Evolutionary conservation across 2,329 filamentous ascomycete species (phyloP).

Genomic region (Botryosphaeria agaves): DNA sequence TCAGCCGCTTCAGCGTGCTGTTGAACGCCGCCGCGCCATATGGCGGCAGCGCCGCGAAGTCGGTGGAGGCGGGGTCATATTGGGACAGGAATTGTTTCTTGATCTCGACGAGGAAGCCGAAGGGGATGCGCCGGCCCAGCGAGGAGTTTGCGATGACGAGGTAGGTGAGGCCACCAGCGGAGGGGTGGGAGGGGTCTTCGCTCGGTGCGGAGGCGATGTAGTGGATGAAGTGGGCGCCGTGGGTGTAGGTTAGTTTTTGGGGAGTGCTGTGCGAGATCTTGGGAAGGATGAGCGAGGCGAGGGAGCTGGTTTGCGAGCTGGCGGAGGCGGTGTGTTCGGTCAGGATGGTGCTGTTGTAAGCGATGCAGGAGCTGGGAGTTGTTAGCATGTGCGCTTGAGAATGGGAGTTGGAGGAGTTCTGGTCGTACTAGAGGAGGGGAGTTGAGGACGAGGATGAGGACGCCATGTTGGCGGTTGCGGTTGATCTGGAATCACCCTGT

Average conservation of each 20-base stretch:
- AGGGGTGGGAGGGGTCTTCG: slow-evolving; percentile 29
- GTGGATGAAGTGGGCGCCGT: slow-evolving; percentile 84
- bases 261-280: slow-evolving; percentile 70
- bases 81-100: slow-evolving; percentile 69
- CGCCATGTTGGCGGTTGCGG: slow-evolving; percentile 12
- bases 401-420: neutral
- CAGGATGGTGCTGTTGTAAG: slow-evolving; percentile 83
- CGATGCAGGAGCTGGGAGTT: slow-evolving; percentile 65
- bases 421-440: slow-evolving; percentile 23
- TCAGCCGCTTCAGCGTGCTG: slow-evolving; percentile 52
- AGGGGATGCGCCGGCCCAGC: slow-evolving; percentile 75
- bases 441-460: slow-evolving; percentile 18
- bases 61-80: slow-evolving; percentile 47
- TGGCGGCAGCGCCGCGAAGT: slow-evolving; percentile 63
- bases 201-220: slow-evolving; percentile 77
- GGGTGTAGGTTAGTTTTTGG: slow-evolving; percentile 87
- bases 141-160: slow-evolving; percentile 71
- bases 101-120: slow-evolving; percentile 81
- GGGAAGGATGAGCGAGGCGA: slow-evolving; percentile 86
- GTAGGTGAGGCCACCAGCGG: slow-evolving; percentile 66
- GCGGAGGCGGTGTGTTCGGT: slow-evolving; percentile 81
- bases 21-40: slow-evolving; percentile 91
- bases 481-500: no score
- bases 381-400: neutral
- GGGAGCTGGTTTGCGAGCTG: slow-evolving; percentile 64